Evolutionary conservation across 306 rosid genomes (phyloP), one percentile per base, ranked within the genome.

Genomic region (Albizia julibrissin): DNA sequence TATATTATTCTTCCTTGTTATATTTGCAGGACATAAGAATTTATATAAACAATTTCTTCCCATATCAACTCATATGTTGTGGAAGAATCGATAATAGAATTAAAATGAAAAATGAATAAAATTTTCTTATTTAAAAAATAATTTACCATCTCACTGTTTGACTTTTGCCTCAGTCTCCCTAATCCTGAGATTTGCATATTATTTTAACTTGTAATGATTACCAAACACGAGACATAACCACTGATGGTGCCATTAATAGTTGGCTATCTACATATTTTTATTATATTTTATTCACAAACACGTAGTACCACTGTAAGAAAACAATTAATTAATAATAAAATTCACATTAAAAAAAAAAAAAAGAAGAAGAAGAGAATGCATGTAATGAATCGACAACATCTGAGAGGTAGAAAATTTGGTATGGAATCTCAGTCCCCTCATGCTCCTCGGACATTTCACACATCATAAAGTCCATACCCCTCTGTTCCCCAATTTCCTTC

Each of bases 401-500:
- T 65, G 70, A 78, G 66, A 80, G 59, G 86, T 78, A 78, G 80
- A 80, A 87, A 82, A 61, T 1, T 24, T 66, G 76, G 76, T 44
- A 80, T 64, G 88, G 87, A 92, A 88, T 91, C 90, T 77, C 80
- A 88, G 91, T 90, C 83, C 40, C 50, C 77, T 74, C 78, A 2
- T 71, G 21, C 10, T 47, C 90, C 88, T 91, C 84, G 89, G 92
- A 76, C 80, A 79, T 81, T 76, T 81, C 85, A 82, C 78, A 82
- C 69, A 76, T 76, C 75, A 76, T 22, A n/a, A 78, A 61, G 18
- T 80, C 79, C 88, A 89, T 86, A 87, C n/a, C 91, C 80, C 81
- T 82, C 77, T 88, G 93, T 91, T 88, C 81, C 95, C 92, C 26
- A 85, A 87, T 87, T 82, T 76, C 79, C 81, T 80, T 78, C 83